Conservation (phyloP, 495 filamentous ascomycete species). For the Viridothelium virens region DNA sequence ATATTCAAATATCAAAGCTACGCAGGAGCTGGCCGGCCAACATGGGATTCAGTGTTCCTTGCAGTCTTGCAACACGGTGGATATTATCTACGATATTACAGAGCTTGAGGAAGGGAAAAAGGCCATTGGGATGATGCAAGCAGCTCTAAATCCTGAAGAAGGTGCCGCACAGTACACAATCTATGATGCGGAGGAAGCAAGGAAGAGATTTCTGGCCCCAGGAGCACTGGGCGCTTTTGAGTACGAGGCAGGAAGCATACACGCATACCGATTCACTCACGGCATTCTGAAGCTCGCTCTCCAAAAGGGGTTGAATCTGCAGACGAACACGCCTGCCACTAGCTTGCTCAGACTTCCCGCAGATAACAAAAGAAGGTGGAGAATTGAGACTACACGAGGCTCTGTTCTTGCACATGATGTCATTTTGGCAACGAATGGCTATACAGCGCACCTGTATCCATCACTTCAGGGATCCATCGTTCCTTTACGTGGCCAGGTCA, state of each 20-base stretch:
- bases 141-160: slow-evolving; percentile 39
- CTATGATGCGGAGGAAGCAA: slow-evolving; percentile 41
- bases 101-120: slow-evolving; percentile 42
- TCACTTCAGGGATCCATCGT: slow-evolving; percentile 54
- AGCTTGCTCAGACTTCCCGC: neutral
- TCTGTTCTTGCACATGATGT: slow-evolving; percentile 47
- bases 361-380: slow-evolving; percentile 29
- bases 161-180: slow-evolving; percentile 43
- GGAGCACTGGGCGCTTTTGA: slow-evolving; percentile 46
- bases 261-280: slow-evolving; percentile 55
- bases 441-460: slow-evolving; percentile 52
- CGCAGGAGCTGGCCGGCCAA: slow-evolving; percentile 46
- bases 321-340: slow-evolving; percentile 51
- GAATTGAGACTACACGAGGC: slow-evolving; percentile 48
- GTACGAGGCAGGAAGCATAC: slow-evolving; percentile 56
- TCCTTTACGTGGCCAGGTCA: slow-evolving; percentile 61
- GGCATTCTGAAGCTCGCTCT: slow-evolving; percentile 51
- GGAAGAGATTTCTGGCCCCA: slow-evolving; percentile 38
- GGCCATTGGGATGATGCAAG: slow-evolving; percentile 37
- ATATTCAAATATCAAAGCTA: slow-evolving; percentile 48
- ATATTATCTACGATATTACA: slow-evolving; percentile 47
- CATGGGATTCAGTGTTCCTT: slow-evolving; percentile 48
- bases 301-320: slow-evolving; percentile 49
- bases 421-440: slow-evolving; percentile 66
- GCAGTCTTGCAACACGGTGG: slow-evolving; percentile 46